Evolutionary conservation across 768 basidiomycete species (phyloP), one percentile per base, ranked within the genome.

Genomic region (Collybia nuda): DNA sequence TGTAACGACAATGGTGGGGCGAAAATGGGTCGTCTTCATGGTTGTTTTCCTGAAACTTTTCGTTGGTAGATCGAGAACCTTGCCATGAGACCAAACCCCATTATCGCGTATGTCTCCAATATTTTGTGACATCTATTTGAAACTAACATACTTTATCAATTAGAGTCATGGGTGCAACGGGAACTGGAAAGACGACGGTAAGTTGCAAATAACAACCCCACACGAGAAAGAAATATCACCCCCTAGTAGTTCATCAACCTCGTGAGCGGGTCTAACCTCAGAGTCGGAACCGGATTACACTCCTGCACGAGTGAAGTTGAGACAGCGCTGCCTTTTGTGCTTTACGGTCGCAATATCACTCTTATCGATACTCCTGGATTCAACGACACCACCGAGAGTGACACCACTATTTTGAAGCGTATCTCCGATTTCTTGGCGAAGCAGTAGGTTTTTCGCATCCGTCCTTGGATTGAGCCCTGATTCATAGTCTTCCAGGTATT

Each of bases 351-450:
- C 11, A 50, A 44, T 6, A 60, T 74, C 39, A 65, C 52, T 2
- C 53, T 74, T 32, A 61, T 74, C 14, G 72, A 74, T 42, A 75
- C 72, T 3, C 74, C 72, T 0, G 74, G 72, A 12, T 75, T 75
- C 28, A 74, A 74, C 32, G 73, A 74, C 50, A 69, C 67, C 4
- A 45, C 38, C 6, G 54, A 61, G 18, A 67, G 57, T 21, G 68
- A 69, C 21, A 59, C 60, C 18, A 61, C 67, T 12, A 50, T 69
- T 28, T 57, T 71, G 46, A 67, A 64, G 50, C 61, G 69, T 51
- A 72, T 48, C 29, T 32, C 37, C 12, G 21, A 40, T 18, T 48
- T 22, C 29, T 22, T 48, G 21, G 24, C 15, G 11, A 39, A 48
- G n/a, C 47, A 48, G 47, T 48, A 21, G 11, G 38, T 35, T 7